These are phyloP conservation scores for Wickerhamiella sergipiensis DNA, from an alignment of 805 yeast species.

Conservation along the genomic window DNA sequence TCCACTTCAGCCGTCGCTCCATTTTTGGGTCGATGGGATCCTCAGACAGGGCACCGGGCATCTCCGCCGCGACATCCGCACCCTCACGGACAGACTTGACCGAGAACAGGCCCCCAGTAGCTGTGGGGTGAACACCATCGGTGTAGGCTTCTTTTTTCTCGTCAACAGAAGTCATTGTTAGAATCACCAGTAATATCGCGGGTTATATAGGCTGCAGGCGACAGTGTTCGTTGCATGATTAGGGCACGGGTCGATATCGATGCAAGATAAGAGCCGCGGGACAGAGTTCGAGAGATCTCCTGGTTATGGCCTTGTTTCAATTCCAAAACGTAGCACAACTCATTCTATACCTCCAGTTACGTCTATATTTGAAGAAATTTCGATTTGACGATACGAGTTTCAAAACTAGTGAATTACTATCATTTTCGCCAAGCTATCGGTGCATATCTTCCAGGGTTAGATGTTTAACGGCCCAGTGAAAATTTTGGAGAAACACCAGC, in stretches of 20 bases:
- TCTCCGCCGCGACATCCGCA: not conserved
- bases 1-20: constrained; percentile 25
- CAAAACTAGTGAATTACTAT: not conserved
- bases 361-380: not conserved
- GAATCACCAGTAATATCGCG: not conserved
- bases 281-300: too few relatives aligned
- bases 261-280: not conserved
- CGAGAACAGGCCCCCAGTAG: not conserved
- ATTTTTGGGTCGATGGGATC: not conserved
- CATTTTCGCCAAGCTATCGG: not conserved
- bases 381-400: not conserved
- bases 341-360: not conserved
- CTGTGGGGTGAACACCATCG: not conserved
- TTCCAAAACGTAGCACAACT: not conserved
- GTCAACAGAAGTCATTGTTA: not conserved
- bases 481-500: not conserved
- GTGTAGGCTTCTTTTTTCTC: not conserved
- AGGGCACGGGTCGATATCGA: not conserved
- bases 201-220: not conserved
- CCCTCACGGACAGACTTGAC: not conserved
- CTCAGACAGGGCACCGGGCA: not conserved
- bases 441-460: not conserved
- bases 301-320: not conserved
- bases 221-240: not conserved
- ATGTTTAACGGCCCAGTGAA: not conserved